These are phyloP conservation scores for Nemania sp. DNA, from an alignment of 2,329 filamentous ascomycete genomes.

Conservation along the genomic window DNA sequence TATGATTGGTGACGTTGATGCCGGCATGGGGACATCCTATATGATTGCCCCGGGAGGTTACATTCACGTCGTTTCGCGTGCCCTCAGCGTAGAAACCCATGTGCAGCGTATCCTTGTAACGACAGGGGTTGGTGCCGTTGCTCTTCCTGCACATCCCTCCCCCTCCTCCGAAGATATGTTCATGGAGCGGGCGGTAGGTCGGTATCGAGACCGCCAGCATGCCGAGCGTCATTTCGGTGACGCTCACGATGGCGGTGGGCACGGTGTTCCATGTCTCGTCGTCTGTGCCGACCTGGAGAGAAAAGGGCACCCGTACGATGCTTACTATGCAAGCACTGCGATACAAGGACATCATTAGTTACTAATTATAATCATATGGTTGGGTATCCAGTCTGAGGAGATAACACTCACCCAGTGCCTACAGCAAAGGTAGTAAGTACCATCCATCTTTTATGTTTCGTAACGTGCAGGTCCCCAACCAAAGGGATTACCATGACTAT, in stretches of 20 bases:
- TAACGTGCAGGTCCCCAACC: conserved; percentile 1
- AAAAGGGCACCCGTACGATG: conserved; percentile 23
- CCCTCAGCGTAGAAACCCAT: conserved; percentile 13
- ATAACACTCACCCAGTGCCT: conserved; percentile 18
- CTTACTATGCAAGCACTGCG: conserved; percentile 17
- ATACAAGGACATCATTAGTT: neutral
- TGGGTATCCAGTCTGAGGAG: neutral
- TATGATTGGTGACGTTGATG: conserved; percentile 27
- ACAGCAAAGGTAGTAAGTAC: conserved; percentile 4
- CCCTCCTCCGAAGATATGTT: neutral
- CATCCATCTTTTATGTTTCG: conserved; percentile 16
- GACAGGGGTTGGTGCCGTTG: neutral
- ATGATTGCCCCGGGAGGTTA: conserved; percentile 20
- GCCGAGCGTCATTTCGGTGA: conserved; percentile 17
- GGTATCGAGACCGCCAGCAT: conserved; percentile 24
- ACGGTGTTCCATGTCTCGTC: conserved; percentile 21
- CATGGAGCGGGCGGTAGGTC: conserved; percentile 20
- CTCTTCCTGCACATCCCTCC: neutral
- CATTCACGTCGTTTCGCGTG: conserved; percentile 14
- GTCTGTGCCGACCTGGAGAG: conserved; percentile 6
- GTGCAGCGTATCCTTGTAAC: conserved; percentile 16
- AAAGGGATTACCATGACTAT: conserved; percentile 14
- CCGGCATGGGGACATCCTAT: conserved; percentile 6
- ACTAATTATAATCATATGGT: neutral
- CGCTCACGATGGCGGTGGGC: conserved; percentile 13